A percentile compares a stretch with the other conserved stretches of the same genome.
These are phyloP conservation scores for Xylariaceae sp. DNA, from an alignment of 2,329 filamentous ascomycete species.

Conservation along the genomic window DNA sequence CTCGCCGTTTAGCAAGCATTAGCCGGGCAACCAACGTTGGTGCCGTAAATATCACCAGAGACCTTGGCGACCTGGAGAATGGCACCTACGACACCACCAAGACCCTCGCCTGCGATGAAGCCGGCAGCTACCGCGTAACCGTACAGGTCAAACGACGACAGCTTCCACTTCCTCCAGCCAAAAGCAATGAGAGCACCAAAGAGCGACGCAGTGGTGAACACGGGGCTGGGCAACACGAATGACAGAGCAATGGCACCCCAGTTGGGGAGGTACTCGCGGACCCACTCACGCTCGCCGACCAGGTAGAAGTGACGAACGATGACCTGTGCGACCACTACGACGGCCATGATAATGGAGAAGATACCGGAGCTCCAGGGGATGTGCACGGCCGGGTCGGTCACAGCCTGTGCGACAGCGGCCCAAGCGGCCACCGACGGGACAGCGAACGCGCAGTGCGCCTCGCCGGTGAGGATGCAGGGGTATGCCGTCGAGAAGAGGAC, in stretches of 20 bases:
- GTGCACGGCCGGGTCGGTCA: slow-evolving; percentile 51
- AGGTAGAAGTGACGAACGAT: slow-evolving; percentile 51
- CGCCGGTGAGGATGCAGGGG: slow-evolving; percentile 56
- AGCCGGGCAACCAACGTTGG: slow-evolving; percentile 31
- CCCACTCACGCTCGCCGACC: slow-evolving; percentile 48
- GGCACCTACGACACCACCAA: slow-evolving; percentile 57
- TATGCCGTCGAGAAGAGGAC: slow-evolving; percentile 64
- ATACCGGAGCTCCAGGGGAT: slow-evolving; percentile 53
- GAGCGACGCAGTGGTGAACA: slow-evolving; percentile 54
- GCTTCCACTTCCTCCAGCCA: slow-evolving; percentile 50
- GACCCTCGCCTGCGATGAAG: slow-evolving; percentile 58
- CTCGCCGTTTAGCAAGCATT: slow-evolving; percentile 22
- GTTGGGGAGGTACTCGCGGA: slow-evolving; percentile 53
- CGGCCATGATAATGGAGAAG: slow-evolving; percentile 52
- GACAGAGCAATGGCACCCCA: slow-evolving; percentile 57
- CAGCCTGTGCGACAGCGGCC: slow-evolving; percentile 59
- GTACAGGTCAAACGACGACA: slow-evolving; percentile 51
- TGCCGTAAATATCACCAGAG: slow-evolving; percentile 32
- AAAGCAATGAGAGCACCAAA: slow-evolving; percentile 49
- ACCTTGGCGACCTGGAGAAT: slow-evolving; percentile 32
- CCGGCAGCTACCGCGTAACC: slow-evolving; percentile 56
- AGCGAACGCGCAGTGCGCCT: slow-evolving; percentile 51
- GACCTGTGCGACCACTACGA: slow-evolving; percentile 47
- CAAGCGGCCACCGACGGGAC: slow-evolving; percentile 61
- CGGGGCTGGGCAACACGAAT: slow-evolving; percentile 52